phyloP scores from a whole-genome alignment of 2,329 filamentous ascomycete species.

The Aureobasidium melanogenum region DNA sequence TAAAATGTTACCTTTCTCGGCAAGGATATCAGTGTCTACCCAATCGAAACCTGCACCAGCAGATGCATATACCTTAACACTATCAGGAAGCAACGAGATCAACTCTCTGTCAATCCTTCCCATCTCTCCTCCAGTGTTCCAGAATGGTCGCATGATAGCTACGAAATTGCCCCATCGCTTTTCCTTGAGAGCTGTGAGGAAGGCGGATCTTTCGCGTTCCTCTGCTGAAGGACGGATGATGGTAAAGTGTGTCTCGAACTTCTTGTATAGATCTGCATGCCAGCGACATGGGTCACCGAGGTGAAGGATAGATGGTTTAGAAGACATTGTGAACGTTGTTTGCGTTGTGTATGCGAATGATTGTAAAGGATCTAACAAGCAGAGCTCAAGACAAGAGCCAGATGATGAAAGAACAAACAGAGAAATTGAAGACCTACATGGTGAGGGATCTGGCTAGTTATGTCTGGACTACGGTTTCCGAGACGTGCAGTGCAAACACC shows the following conservation, averaged over 20 bases:
- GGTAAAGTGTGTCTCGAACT: conserved; percentile 28
- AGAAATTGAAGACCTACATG: neutral
- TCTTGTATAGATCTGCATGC: conserved; percentile 35
- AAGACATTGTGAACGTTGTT: neutral
- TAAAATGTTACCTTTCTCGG: conserved; percentile 31
- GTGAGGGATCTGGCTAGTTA: neutral
- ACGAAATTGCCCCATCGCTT: conserved; percentile 35
- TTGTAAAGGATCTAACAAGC: neutral
- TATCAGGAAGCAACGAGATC: conserved; percentile 44
- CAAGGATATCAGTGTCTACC: conserved; percentile 53
- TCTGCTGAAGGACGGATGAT: conserved; percentile 32
- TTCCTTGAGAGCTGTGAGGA: conserved; percentile 30
- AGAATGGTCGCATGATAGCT: conserved; percentile 50
- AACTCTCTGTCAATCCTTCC: conserved; percentile 53
- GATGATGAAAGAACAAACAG: neutral
- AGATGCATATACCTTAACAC: conserved; percentile 48
- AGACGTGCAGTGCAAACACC: neutral
- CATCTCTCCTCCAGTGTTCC: conserved; percentile 58
- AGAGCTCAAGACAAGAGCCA: neutral
- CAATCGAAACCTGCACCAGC: conserved; percentile 57
- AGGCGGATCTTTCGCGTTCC: conserved; percentile 26
- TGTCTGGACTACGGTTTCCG: conserved; percentile 8
- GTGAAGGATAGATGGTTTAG: conserved; percentile 33
- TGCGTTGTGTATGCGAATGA: neutral
- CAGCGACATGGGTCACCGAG: conserved; percentile 37